phyloP scores from a whole-genome alignment of 2,329 filamentous ascomycete genomes.

The Penicillium sp. region DNA sequence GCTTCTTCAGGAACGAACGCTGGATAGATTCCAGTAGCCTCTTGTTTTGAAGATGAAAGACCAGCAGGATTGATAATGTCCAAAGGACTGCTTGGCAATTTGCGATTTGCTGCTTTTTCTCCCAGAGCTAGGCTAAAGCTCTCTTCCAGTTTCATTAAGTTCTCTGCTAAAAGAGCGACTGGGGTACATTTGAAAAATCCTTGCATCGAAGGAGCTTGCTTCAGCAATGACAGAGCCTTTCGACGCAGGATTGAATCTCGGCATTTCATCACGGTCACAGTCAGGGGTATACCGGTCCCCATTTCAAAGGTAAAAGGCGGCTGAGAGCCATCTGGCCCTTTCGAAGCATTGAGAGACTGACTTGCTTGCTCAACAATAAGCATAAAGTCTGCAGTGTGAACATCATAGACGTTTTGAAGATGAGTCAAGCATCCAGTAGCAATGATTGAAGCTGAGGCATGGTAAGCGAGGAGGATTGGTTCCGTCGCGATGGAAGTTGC shows the following conservation, averaged over 20 bases:
- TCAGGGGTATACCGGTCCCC: slow-evolving; percentile 23
- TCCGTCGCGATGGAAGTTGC: neutral
- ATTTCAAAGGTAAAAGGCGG: slow-evolving; percentile 28
- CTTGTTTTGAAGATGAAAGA: neutral
- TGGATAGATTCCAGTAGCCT: neutral
- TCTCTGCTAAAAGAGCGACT: slow-evolving; percentile 18
- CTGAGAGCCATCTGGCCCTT: slow-evolving; percentile 9
- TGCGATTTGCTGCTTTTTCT: neutral
- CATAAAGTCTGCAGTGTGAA: slow-evolving; percentile 11
- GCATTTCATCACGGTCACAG: slow-evolving; percentile 25
- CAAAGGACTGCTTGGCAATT: neutral
- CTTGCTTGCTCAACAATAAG: slow-evolving; percentile 14
- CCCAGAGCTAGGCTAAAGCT: neutral
- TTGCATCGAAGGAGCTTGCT: slow-evolving; percentile 24
- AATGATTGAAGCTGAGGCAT: slow-evolving; percentile 12
- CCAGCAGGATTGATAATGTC: neutral
- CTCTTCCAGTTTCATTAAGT: slow-evolving; percentile 23
- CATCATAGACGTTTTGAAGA: slow-evolving; percentile 18
- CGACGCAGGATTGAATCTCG: slow-evolving; percentile 24
- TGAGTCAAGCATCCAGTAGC: slow-evolving; percentile 17
- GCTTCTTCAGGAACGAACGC: neutral
- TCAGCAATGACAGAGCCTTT: slow-evolving; percentile 21
- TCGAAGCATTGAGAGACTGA: slow-evolving; percentile 6
- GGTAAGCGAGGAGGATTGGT: slow-evolving; percentile 11
- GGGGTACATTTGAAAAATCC: slow-evolving; percentile 26